Percentiles rank a stretch among this genome's conserved stretches.
phyloP scores from a whole-genome alignment of 805 yeast species.

The Nakazawaea laoshanensis region DNA sequence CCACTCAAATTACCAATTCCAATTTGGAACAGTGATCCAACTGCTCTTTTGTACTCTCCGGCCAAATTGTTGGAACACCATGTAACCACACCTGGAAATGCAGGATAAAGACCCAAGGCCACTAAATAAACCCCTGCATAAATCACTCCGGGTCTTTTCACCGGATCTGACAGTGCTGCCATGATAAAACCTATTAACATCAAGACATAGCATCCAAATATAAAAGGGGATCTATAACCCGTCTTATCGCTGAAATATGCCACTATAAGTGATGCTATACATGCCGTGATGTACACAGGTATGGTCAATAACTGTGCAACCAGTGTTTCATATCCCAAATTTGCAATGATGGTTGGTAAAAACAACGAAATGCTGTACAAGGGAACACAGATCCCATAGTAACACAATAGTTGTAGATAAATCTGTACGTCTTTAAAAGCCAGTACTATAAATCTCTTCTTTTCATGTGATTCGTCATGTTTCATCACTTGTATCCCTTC shows the following conservation, averaged over 20 bases:
- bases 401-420: constrained; percentile 31
- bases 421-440: constrained; percentile 30
- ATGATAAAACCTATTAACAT: constrained; percentile 26
- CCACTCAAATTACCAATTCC: constrained; percentile 31
- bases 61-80: constrained; percentile 29
- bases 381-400: constrained; percentile 28
- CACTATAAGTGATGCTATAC: constrained; percentile 21
- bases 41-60: constrained; percentile 27
- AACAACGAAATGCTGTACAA: constrained; percentile 35
- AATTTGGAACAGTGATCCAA: constrained; percentile 30
- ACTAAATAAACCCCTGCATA: constrained; percentile 25
- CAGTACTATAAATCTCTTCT: constrained; percentile 16
- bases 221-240: constrained; percentile 24
- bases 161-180: constrained; percentile 20
- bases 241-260: constrained; percentile 19
- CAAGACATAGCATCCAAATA: constrained; percentile 17
- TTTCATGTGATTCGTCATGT: constrained; percentile 8
- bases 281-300: constrained; percentile 27
- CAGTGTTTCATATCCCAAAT: constrained; percentile 20
- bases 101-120: constrained; percentile 22
- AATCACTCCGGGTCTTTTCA: constrained; percentile 17
- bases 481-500: not conserved
- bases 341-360: constrained; percentile 29
- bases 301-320: constrained; percentile 31
- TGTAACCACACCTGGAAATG: constrained; percentile 23